Conservation (phyloP, 495 filamentous ascomycete genomes). For the Glutinoglossum americanum region DNA sequence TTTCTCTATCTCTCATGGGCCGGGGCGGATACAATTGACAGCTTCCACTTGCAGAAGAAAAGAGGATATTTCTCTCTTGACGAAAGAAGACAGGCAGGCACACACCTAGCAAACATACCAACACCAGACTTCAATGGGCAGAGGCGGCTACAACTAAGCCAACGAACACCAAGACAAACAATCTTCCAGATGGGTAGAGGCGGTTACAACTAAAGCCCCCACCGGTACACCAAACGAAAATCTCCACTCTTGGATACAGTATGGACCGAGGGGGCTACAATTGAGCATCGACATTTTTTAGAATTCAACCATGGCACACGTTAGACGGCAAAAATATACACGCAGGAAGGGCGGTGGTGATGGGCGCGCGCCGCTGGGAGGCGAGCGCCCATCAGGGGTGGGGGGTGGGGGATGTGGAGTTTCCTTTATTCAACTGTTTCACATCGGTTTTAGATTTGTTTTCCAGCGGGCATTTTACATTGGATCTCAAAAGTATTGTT, state of each 20-base stretch:
- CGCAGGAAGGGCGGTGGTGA: not conserved
- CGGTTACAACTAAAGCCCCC: not conserved
- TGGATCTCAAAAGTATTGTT: not conserved
- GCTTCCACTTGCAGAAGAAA: not conserved
- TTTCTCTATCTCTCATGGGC: conserved; percentile 7
- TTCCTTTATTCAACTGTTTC: not conserved
- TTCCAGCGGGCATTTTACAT: not conserved
- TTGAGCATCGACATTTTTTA: not conserved
- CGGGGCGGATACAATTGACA: conserved; percentile 27
- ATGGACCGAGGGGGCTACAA: conserved; percentile 3
- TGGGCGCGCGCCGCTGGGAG: not conserved
- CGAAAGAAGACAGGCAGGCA: not conserved
- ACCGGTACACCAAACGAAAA: not conserved
- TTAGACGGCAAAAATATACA: not conserved
- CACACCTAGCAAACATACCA: not conserved
- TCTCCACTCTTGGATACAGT: not conserved
- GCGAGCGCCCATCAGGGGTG: not conserved
- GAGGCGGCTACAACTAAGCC: conserved; percentile 2
- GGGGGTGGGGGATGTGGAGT: not conserved
- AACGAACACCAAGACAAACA: not conserved
- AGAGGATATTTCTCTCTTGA: not conserved
- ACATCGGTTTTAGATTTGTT: not conserved
- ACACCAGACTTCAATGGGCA: not conserved
- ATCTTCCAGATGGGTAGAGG: conserved; percentile 1
- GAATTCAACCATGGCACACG: not conserved